Evolutionary conservation across 345 rosid species (phyloP), one percentile per base, ranked within the genome.

Genomic region (Eucalyptus rudis): DNA sequence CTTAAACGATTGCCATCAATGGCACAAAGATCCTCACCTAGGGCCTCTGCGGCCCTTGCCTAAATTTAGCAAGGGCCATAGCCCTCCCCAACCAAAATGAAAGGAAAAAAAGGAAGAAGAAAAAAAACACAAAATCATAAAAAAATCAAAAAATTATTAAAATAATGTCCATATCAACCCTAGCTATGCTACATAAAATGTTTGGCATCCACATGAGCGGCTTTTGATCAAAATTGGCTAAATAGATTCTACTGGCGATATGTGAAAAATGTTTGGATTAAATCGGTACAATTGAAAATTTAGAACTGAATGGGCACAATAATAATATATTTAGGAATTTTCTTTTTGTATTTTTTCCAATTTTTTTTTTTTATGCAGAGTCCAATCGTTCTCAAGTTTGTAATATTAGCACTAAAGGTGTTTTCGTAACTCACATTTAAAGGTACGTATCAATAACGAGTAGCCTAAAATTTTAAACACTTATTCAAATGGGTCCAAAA

Each of bases 151-250:
- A 17, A 52, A 17, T 1, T 52, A 17, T 17, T 52, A 3, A 52
- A 52, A 52, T 0, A 52, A 0, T 17, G 1, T 52, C 24, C 2
- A 52, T 0, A 17, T 52, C 2, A 52, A 7, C 0, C 7, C 9
- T 0, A 17, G 1, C 3, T 2, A 1, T 16, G 1, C 1, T 1
- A 3, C 6, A 0, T 52, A 51, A 51, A 51, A 51, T 51, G 0
- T 17, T 51, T 17, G 9, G 0, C 24, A 7, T 52, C 4, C 2
- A 52, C 2, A 0, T 52, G 4, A 3, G 9, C 0, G 4, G 2
- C 2, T 52, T 52, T 1, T 51, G 1, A 52, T 52, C 56, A 52
- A 52, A 52, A 52, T 17, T 52, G 4, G 4, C 4, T 17, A 17
- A 52, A 52, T 17, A 1, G 1, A 52, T 52, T 52, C 24, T 1